Evolutionary conservation across 306 rosid genomes (phyloP), one percentile per base, ranked within the genome.

Genomic region (Castanospermum australe): DNA sequence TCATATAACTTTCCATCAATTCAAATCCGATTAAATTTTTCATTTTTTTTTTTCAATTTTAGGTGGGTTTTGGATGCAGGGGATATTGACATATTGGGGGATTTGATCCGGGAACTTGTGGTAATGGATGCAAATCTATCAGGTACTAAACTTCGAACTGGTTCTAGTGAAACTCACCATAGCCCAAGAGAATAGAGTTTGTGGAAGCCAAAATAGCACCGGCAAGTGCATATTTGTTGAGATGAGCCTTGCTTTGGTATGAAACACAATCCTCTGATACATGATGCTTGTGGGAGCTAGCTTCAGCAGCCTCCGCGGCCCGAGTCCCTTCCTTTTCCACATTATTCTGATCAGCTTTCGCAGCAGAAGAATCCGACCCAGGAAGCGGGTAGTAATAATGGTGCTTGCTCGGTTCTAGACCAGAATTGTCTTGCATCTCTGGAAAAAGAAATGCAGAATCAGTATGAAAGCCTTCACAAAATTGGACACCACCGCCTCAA

Each of bases 161-260:
- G 25, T 36, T 45, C 15, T 11, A 48, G 21, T 0, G 12, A 51
- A 17, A 79, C 85, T 81, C 42, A 92, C 97, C 97, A 18, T 94
- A 94, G 51, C 98, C 98, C 74, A 92, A 69, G 8, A 94, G 90
- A 79, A 92, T 81, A 30, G 97, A 94, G 78, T 87, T 90, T 21
- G 96, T 82, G 73, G 98, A 94, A 66, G 96, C 98, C 80, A 94
- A 76, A 64, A 94, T 73, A 36, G 94, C 93, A 72, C 92, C 87
- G 45, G 81, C 64, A 33, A 94, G 80, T 3, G 93, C 91, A 77
- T 81, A 92, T 65, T 81, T 90, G 84, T 90, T 92, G 81, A 93
- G 83, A 66, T 81, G 67, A 75, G 77, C 28, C 13, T 63, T 78
- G 15, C 15, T 67, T 17, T 51, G 33, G 61, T 3, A 0, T 67